Conservation (phyloP, 2,329 filamentous ascomycete species). For the Aurifilum marmelostoma region DNA sequence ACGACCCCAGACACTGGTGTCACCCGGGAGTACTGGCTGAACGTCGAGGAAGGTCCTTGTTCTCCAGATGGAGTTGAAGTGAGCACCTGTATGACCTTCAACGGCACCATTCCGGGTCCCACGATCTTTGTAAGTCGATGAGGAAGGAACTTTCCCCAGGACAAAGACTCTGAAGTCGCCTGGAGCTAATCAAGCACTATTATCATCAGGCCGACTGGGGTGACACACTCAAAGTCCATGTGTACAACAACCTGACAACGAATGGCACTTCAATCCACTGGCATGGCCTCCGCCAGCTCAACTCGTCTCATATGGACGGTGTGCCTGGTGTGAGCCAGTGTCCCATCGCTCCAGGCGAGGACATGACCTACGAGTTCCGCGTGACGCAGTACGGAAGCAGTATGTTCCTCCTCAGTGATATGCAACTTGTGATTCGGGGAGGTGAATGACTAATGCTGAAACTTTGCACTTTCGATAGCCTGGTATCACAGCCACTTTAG, state of each 20-base stretch:
- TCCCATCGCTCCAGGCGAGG: slow-evolving; percentile 41
- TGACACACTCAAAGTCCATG: slow-evolving; percentile 54
- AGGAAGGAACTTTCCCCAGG: slow-evolving; percentile 7
- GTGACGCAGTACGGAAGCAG: slow-evolving; percentile 42
- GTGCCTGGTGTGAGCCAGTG: slow-evolving; percentile 47
- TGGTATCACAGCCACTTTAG: slow-evolving; percentile 54
- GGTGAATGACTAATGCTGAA: not conserved
- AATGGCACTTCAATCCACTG: slow-evolving; percentile 40
- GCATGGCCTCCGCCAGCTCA: slow-evolving; percentile 15
- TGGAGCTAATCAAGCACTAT: not conserved
- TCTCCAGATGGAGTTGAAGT: slow-evolving; percentile 32
- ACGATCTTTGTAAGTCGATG: slow-evolving; percentile 32
- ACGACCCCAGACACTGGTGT: slow-evolving; percentile 31
- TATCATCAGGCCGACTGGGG: slow-evolving; percentile 44
- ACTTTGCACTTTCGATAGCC: slow-evolving; percentile 25
- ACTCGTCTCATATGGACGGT: slow-evolving; percentile 8
- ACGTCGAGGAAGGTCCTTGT: slow-evolving; percentile 30
- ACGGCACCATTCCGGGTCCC: slow-evolving; percentile 39
- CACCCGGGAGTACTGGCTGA: slow-evolving; percentile 35
- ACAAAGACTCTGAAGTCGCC: slow-evolving; percentile 4
- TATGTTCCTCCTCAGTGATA: not conserved
- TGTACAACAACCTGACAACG: slow-evolving; percentile 60
- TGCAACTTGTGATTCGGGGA: not conserved
- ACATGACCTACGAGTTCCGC: slow-evolving; percentile 41
- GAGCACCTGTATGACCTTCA: slow-evolving; percentile 37